Evolutionary conservation across 1,284 basidiomycete species (phyloP).

Genomic region (Naganishia liquefaciens): DNA sequence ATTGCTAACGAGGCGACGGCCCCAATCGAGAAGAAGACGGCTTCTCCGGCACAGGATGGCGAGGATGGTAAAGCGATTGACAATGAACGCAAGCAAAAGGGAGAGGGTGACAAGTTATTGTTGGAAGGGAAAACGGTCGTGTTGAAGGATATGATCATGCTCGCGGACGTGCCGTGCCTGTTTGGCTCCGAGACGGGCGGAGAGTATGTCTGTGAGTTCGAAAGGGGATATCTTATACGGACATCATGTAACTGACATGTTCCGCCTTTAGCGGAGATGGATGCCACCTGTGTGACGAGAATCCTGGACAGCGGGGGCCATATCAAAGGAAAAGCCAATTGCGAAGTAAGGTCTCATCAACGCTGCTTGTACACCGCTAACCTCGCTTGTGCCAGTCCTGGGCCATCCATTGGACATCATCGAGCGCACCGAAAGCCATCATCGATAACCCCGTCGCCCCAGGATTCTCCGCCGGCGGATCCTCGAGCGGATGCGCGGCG

Average conservation of each 20-base stretch:
- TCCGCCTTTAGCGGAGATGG: constrained; percentile 39
- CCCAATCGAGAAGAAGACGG: constrained; percentile 13
- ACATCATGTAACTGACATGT: not conserved
- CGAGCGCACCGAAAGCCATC: constrained; percentile 53
- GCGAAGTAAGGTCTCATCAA: constrained; percentile 43
- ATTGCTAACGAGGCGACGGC: constrained; percentile 19
- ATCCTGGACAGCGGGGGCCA: constrained; percentile 56
- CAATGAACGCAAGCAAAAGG: constrained; percentile 22
- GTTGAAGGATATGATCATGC: constrained; percentile 38
- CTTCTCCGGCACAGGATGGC: not conserved
- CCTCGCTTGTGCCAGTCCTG: constrained; percentile 2
- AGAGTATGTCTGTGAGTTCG: constrained; percentile 25
- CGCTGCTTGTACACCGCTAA: constrained; percentile 20
- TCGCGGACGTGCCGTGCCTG: constrained; percentile 36
- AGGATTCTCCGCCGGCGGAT: constrained; percentile 58
- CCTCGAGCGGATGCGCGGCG: constrained; percentile 57
- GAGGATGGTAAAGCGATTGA: constrained; percentile 23
- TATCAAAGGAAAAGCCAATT: constrained; percentile 56
- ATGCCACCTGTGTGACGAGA: constrained; percentile 58
- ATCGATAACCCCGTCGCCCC: constrained; percentile 57
- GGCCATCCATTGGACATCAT: constrained; percentile 34
- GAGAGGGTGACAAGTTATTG: constrained; percentile 26
- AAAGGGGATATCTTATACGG: not conserved
- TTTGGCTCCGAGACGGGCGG: constrained; percentile 35
- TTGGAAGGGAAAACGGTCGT: constrained; percentile 41